Percentiles rank a stretch among this genome's conserved stretches.
phyloP scores from a whole-genome alignment of 345 rosid genomes.

The Limnanthes douglasii region DNA sequence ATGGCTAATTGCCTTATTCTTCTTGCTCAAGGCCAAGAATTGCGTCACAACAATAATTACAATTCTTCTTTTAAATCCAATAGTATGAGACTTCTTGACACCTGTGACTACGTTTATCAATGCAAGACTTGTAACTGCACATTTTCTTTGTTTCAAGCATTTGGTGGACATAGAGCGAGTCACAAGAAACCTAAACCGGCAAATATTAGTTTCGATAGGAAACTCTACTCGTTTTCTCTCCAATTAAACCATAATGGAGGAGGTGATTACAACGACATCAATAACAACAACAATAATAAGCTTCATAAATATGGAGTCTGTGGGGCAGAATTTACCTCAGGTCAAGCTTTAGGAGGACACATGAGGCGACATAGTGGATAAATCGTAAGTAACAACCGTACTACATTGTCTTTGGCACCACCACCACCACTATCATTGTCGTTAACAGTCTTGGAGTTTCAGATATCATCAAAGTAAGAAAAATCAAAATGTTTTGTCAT shows the following conservation, averaged over 20 bases:
- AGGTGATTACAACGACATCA: no score
- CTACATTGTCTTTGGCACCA: slow-evolving; percentile 10
- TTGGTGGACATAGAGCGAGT: slow-evolving; percentile 62
- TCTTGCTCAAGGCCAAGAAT: slow-evolving; percentile 50
- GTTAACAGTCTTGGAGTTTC: no score
- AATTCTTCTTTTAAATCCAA: no score
- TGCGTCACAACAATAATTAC: background rate
- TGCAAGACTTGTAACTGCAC: slow-evolving; percentile 55
- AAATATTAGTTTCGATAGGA: background rate
- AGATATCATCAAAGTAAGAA: slow-evolving; percentile 25
- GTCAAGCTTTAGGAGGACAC: slow-evolving; percentile 98
- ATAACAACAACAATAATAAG: no score
- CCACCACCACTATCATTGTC: slow-evolving; percentile 10
- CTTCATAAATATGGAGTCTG: slow-evolving; percentile 88
- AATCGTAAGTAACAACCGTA: no score
- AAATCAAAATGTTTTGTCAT: slow-evolving; percentile 31
- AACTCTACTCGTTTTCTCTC: no score
- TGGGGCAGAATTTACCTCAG: slow-evolving; percentile 80
- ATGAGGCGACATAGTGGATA: slow-evolving; percentile 91
- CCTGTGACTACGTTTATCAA: slow-evolving; percentile 17
- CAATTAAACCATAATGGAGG: no score
- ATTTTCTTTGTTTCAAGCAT: slow-evolving; percentile 62
- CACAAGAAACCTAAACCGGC: slow-evolving; percentile 41
- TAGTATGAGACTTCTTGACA: no score
- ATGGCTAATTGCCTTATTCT: slow-evolving; percentile 94